Conservation (phyloP, 1,284 basidiomycete species). For the Sporisorium exsertum region DNA sequence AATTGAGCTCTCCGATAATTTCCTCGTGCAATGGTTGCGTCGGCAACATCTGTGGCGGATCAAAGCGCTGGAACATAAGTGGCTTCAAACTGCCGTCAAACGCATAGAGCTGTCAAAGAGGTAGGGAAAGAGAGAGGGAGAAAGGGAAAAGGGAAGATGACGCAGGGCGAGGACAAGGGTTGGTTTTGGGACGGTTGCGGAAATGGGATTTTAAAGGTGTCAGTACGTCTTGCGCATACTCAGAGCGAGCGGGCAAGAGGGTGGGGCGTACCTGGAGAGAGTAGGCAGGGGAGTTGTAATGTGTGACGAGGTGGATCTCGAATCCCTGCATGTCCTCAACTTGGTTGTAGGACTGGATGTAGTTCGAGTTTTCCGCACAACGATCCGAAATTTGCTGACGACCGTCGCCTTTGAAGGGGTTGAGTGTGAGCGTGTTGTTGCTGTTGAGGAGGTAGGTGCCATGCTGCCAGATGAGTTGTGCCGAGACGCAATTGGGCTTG, state of each 20-base stretch:
- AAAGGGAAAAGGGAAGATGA: too few relatives aligned
- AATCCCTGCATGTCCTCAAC: constrained; percentile 54
- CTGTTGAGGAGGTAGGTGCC: constrained; percentile 59
- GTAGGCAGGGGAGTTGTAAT: constrained; percentile 39
- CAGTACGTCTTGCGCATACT: too few relatives aligned
- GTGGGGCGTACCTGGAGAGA: neutral
- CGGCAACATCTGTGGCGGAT: constrained; percentile 66
- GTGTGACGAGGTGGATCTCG: constrained; percentile 39
- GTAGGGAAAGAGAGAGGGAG: too few relatives aligned
- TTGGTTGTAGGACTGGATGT: constrained; percentile 55
- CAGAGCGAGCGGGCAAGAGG: too few relatives aligned
- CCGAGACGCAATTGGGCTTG: constrained; percentile 64
- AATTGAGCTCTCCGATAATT: constrained; percentile 44
- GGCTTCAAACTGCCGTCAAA: constrained; percentile 57
- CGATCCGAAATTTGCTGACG: constrained; percentile 46
- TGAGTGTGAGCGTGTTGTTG: constrained; percentile 55
- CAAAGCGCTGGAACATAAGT: constrained; percentile 49
- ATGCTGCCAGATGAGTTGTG: constrained; percentile 67
- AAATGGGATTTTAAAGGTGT: too few relatives aligned
- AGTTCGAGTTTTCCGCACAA: constrained; percentile 45
- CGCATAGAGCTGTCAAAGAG: constrained; percentile 53
- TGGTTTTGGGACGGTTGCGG: too few relatives aligned
- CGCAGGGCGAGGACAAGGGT: too few relatives aligned
- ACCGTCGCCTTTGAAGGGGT: constrained; percentile 58
- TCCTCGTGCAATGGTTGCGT: constrained; percentile 56